A percentile compares a stretch with the other conserved stretches of the same genome.
Evolutionary conservation across 75 land plant species (phyloP).

Genomic region (Cryptomeria japonica): DNA sequence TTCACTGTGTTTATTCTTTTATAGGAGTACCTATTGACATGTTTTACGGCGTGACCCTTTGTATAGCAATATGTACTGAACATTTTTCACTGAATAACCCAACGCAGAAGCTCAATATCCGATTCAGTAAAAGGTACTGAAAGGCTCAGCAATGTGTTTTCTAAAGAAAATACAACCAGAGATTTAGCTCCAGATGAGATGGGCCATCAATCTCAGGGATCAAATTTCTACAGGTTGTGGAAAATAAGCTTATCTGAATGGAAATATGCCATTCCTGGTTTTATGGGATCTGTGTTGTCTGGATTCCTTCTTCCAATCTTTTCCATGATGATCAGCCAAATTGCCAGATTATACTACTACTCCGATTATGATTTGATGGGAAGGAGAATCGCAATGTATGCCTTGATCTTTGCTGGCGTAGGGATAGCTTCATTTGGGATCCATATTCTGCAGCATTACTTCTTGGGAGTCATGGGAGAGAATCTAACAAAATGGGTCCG

Average conservation of each 20-base stretch:
- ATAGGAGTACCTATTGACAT: background rate
- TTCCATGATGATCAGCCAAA: slow-evolving; percentile 25
- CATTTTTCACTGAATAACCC: background rate
- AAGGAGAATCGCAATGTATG: slow-evolving; percentile 11
- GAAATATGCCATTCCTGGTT: slow-evolving; percentile 17
- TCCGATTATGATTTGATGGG: slow-evolving; percentile 11
- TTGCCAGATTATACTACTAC: slow-evolving; percentile 17
- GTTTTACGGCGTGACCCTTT: background rate
- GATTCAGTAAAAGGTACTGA: slow-evolving; percentile 7
- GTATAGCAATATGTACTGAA: background rate
- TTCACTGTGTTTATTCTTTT: background rate
- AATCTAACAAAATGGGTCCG: slow-evolving; percentile 37
- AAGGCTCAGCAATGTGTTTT: background rate
- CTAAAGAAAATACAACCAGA: background rate
- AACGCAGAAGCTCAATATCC: background rate
- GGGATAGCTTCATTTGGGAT: background rate
- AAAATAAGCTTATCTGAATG: slow-evolving; percentile 27
- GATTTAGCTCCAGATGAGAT: slow-evolving; percentile 11
- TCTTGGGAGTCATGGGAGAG: slow-evolving; percentile 32
- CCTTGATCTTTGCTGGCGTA: slow-evolving; percentile 19
- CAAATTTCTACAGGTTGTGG: slow-evolving; percentile 2
- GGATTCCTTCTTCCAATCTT: slow-evolving; percentile 23
- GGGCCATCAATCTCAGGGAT: slow-evolving; percentile 9
- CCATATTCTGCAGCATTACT: slow-evolving; percentile 26
- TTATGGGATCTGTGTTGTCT: slow-evolving; percentile 17